Percentiles rank a stretch among this genome's conserved stretches.
phyloP scores from a whole-genome alignment of 2,329 filamentous ascomycete species.

The Ceratocystis ficicola region DNA sequence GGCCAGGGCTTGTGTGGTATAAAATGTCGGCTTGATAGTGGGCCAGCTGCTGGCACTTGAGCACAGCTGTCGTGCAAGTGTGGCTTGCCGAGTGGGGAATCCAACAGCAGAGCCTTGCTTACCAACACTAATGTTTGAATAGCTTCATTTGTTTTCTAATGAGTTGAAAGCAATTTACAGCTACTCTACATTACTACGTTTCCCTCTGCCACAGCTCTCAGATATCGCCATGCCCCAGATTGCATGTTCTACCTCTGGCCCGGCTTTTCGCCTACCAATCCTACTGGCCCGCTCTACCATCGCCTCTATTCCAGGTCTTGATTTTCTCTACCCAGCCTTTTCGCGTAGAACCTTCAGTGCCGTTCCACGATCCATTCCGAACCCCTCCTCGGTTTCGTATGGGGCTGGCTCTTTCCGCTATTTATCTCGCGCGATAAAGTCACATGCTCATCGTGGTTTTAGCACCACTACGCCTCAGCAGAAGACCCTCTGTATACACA shows the following conservation, averaged over 20 bases:
- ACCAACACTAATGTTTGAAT: neutral
- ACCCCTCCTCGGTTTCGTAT: neutral
- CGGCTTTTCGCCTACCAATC: conserved; percentile 13
- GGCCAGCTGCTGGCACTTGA: conserved; percentile 7
- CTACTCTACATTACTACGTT: too few species aligned
- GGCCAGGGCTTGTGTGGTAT: conserved; percentile 23
- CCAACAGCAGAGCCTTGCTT: neutral
- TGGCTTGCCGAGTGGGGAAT: conserved; percentile 4
- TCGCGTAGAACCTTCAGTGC: neutral
- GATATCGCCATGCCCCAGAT: neutral
- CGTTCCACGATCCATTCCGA: neutral
- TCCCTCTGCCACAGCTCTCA: too few species aligned
- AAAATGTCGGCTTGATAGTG: conserved; percentile 18
- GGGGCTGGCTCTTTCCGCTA: neutral
- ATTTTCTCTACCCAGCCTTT: conserved; percentile 33
- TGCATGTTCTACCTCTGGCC: conserved; percentile 9
- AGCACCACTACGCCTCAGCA: conserved; percentile 29
- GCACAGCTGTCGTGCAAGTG: neutral
- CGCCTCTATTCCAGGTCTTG: conserved; percentile 28
- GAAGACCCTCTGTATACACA: conserved; percentile 44
- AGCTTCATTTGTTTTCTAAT: neutral
- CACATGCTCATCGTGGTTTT: conserved; percentile 28
- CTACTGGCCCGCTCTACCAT: conserved; percentile 22
- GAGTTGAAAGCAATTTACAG: neutral
- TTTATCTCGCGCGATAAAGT: neutral